Evolutionary conservation across 129 eudicot genomes (phyloP), one percentile per base, ranked within the genome.

Genomic region (Tagetes erecta): DNA sequence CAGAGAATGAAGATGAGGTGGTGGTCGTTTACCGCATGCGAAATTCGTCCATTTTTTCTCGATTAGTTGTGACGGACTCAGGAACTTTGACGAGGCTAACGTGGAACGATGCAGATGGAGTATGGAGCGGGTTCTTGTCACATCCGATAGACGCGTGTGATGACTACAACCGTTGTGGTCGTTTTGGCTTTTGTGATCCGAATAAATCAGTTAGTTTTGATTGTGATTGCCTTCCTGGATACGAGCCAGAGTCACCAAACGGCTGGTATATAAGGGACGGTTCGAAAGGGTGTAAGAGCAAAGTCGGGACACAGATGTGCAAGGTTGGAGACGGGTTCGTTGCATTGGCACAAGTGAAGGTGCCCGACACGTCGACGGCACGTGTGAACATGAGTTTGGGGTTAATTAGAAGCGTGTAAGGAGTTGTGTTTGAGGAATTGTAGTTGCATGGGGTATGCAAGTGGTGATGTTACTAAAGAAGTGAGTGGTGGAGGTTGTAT

Each of bases 261-360:
- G 87, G 80, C 47, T 87, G 92, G 92, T 72, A 27, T 60, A 37
- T 84, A 36, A 46, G 92, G 58, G 92, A 84, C 6, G 87, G 87
- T 5, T 63, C 87, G 13, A 53, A 14, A 6, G 89, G 92, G 10
- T 87, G 92, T 14, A 76, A 64, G 53, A 68, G 75, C 40, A 73
- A 73, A 56, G 73, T 12, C 7, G 75, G 79, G 33, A 76, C 50
- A 1, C 14, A n/a, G 12, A 53, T 64, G 40, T 81, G 84, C 6
- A 50, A 33, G 39, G 64, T 4, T 2, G 84, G 79, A 4, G 88
- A 81, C 0, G 88, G 88, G 73, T 87, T 87, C 41, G 75, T 84
- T 37, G 78, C 62, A 76, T 9, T 84, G 77, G 73, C 47, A 2
- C 74, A 30, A n/a, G 81, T 34, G 51, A 84, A 84, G 72, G 81